Conservation (phyloP, 1,284 basidiomycete genomes). For the Stygiomarasmius scandens region DNA sequence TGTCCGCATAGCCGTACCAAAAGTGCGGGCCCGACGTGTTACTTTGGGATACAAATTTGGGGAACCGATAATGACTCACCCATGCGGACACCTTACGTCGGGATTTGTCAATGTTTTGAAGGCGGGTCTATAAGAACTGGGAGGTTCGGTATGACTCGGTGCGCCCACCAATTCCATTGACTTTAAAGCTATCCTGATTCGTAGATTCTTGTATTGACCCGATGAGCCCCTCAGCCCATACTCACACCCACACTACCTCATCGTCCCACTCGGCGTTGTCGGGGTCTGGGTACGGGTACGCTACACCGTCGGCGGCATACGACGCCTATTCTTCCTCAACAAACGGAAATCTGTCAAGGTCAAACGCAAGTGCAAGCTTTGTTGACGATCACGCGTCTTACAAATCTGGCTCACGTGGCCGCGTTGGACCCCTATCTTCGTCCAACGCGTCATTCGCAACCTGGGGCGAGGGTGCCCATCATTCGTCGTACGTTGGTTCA, state of each 20-base stretch:
- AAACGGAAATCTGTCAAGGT: neutral
- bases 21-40: neutral
- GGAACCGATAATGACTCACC: neutral
- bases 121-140: neutral
- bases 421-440: neutral
- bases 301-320: neutral
- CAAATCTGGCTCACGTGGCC: neutral
- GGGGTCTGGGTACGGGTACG: neutral
- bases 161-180: neutral
- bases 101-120: neutral
- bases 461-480: neutral
- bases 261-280: neutral
- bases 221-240: neutral
- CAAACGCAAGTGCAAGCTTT: neutral
- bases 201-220: neutral
- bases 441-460: neutral
- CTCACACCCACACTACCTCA: neutral
- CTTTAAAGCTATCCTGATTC: neutral
- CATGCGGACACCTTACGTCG: neutral
- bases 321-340: too few species aligned
- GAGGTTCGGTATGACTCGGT: neutral
- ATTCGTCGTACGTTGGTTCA: neutral
- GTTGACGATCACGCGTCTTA: neutral
- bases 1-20: neutral
- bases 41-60: neutral